Evolutionary conservation across 2,329 filamentous ascomycete species (phyloP).

Genomic region (Arthrinium puccinioides): DNA sequence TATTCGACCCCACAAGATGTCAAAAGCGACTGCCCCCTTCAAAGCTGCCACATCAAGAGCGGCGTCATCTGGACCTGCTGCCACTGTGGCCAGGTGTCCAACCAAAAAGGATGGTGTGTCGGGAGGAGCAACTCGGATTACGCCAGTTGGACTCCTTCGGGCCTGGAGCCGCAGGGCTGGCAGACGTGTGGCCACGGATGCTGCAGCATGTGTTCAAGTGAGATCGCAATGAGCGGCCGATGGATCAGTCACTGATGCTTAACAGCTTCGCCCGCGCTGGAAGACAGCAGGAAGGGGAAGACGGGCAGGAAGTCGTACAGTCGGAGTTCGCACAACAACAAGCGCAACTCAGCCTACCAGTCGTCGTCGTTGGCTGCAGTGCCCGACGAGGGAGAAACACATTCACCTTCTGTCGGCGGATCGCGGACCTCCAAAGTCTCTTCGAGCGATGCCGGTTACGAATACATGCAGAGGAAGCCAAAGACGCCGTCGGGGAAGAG

Average conservation of each 20-base stretch:
- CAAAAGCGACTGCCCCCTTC: slow-evolving; percentile 37
- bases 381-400: too few species aligned
- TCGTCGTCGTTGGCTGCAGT: too few species aligned
- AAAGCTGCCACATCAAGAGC: slow-evolving; percentile 43
- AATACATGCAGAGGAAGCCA: slow-evolving; percentile 16
- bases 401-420: background rate
- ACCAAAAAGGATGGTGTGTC: slow-evolving; percentile 46
- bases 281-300: slow-evolving; percentile 29
- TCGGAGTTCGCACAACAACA: background rate
- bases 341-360: too few species aligned
- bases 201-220: slow-evolving; percentile 40
- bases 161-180: slow-evolving; percentile 23
- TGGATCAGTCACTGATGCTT: background rate
- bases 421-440: slow-evolving; percentile 11
- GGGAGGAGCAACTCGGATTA: slow-evolving; percentile 19
- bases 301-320: slow-evolving; percentile 23
- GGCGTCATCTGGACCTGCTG: slow-evolving; percentile 46
- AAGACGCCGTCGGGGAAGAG: slow-evolving; percentile 18
- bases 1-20: slow-evolving; percentile 38
- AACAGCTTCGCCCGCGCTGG: slow-evolving; percentile 25
- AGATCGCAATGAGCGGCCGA: slow-evolving; percentile 11
- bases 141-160: slow-evolving; percentile 12
- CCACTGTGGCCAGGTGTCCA: slow-evolving; percentile 41
- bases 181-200: slow-evolving; percentile 44
- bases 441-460: slow-evolving; percentile 2